Conservation (phyloP, 257 asterid species). For the Capsicum pubescens region DNA sequence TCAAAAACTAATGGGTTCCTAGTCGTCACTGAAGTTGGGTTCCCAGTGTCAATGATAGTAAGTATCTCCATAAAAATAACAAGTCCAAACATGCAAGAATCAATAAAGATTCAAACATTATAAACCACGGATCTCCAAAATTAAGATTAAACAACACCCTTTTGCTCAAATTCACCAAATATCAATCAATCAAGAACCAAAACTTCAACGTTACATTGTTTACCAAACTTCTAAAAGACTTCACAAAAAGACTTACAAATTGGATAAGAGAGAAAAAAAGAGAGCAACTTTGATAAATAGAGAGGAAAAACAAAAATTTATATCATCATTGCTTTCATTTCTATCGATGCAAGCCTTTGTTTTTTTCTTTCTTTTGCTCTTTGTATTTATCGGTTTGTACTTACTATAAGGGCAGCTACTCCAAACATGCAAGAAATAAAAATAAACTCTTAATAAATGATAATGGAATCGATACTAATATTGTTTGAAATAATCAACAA, state of each 20-base stretch:
- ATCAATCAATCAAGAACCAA: conserved; percentile 38
- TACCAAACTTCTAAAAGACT: not conserved
- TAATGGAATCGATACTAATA: too few species aligned
- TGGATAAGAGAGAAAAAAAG: conserved; percentile 47
- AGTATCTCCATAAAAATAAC: too few species aligned
- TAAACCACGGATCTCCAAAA: conserved; percentile 57
- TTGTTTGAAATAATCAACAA: too few species aligned
- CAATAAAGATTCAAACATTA: conserved; percentile 30
- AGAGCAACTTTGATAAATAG: not conserved
- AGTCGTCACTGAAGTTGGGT: too few species aligned
- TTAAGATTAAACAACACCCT: conserved; percentile 68
- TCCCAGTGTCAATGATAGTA: too few species aligned
- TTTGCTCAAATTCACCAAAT: conserved; percentile 35
- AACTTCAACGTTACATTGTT: conserved; percentile 53
- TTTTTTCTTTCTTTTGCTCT: conserved; percentile 35
- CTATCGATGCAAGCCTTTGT: not conserved
- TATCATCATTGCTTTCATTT: not conserved
- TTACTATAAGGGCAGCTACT: conserved; percentile 36
- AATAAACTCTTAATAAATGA: too few species aligned
- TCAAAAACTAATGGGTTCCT: too few species aligned
- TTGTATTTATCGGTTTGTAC: conserved; percentile 47
- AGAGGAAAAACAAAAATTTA: not conserved
- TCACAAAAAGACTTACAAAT: conserved; percentile 57
- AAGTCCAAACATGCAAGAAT: not conserved
- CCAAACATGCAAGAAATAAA: too few species aligned